Evolutionary conservation across 306 rosid genomes (phyloP), one percentile per base, ranked within the genome.

Genomic region (Lablab purpureus): DNA sequence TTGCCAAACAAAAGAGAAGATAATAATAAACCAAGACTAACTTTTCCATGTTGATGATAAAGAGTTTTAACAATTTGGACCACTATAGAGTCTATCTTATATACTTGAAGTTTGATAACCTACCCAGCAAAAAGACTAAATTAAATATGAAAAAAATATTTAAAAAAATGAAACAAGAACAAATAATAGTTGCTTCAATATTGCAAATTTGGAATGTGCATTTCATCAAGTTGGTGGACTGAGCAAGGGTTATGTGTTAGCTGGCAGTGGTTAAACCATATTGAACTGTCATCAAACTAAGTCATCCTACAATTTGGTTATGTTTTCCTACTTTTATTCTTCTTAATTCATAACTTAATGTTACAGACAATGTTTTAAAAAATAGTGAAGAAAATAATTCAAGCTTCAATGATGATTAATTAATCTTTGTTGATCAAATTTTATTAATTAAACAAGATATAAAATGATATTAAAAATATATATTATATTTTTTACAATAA

Each of bases 61-160:
- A 41, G 59, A 50, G 62, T 50, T 11, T 37, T 45, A 84, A 27
- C 28, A 7, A 27, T 25, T 22, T 50, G 41, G 55, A 40, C 27
- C 14, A 46, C 17, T 54, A 75, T 10, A 55, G 55, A 47, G 18
- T 69, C 56, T 73, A 37, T 11, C 12, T 69, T 84, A 72, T 37
- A 81, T 87, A 51, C 40, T 32, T 28, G 62, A 67, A n/a, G 81
- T 56, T 76, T 80, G 95, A 90, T 92, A 64, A 89, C 93, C 97
- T 82, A 91, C 86, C 93, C 80, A 25, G 21, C 52, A 50, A 73
- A 47, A 40, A 45, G 9, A 52, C 28, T 71, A 64, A 17, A 65
- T n/a, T 37, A 3, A 32, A 15, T 64, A 58, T 0, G 43, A 12
- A 2, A 63, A 18, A 6, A 1, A n/a, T 10, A 45, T 45, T 3